Conservation (phyloP, 768 basidiomycete species). For the Pulveroboletus frians region DNA sequence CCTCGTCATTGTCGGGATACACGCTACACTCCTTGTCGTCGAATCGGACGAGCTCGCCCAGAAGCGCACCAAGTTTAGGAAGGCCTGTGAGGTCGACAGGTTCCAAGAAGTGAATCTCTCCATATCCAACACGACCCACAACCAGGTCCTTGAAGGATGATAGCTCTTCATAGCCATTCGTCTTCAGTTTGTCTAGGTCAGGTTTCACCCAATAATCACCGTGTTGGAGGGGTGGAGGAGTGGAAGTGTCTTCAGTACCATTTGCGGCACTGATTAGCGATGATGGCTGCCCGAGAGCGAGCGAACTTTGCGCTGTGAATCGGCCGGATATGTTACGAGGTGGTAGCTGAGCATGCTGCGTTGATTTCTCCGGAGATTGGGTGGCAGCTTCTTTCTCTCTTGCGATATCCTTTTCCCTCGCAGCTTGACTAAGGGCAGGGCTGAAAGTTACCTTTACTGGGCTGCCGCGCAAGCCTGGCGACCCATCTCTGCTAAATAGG, state of each 20-base stretch:
- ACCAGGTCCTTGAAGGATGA: constrained; percentile 69
- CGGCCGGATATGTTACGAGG: constrained; percentile 38
- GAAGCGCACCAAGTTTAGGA: constrained; percentile 69
- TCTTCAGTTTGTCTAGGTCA: constrained; percentile 63
- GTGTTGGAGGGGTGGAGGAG: constrained; percentile 50
- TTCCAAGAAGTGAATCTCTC: constrained; percentile 77
- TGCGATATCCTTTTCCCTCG: constrained; percentile 65
- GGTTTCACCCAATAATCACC: constrained; percentile 94
- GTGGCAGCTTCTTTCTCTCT: constrained; percentile 31
- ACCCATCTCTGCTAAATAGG: constrained; percentile 50
- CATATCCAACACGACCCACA: constrained; percentile 89
- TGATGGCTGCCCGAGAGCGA: constrained; percentile 25
- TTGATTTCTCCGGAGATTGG: constrained; percentile 12
- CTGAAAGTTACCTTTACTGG: constrained; percentile 61
- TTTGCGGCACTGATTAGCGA: constrained; percentile 27
- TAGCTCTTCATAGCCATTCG: constrained; percentile 67
- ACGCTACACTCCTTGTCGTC: constrained; percentile 90
- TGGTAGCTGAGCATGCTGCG: constrained; percentile 32
- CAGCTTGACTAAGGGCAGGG: constrained; percentile 68
- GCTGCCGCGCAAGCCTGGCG: constrained; percentile 28
- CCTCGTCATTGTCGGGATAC: constrained; percentile 86
- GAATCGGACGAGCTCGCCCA: constrained; percentile 85
- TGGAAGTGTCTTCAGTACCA: constrained; percentile 16
- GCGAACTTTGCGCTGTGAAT: constrained; percentile 35
- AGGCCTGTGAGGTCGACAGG: constrained; percentile 84